These are phyloP conservation scores for Polymyxa betae DNA, from an alignment of 208 protist genomes.

Conservation along the genomic window DNA sequence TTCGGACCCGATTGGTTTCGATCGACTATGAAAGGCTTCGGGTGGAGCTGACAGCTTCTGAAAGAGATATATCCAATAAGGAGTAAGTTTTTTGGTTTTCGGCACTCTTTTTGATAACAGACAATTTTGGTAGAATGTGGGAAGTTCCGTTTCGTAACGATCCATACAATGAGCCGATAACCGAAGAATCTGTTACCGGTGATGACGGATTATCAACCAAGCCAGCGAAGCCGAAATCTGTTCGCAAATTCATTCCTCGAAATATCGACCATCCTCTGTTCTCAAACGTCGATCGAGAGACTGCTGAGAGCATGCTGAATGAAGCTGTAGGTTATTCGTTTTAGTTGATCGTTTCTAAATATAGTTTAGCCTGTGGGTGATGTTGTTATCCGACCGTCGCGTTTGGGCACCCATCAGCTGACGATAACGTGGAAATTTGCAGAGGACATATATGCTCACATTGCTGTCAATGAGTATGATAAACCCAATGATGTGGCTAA, in stretches of 20 bases:
- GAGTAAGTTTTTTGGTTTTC: not conserved
- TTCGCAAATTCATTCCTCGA: conserved; percentile 27
- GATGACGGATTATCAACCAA: not conserved
- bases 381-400: conserved; percentile 39
- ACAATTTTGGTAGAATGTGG: not conserved
- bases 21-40: not conserved
- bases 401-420: not conserved
- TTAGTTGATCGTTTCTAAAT: not conserved
- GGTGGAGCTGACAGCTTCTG: conserved; percentile 3
- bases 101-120: not conserved
- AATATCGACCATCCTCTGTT: conserved; percentile 52
- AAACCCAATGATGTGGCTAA: conserved; percentile 9
- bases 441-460: conserved; percentile 1
- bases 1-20: not conserved
- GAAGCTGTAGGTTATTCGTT: not conserved
- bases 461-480: conserved; percentile 21
- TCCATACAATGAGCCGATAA: not conserved
- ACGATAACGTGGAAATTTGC: conserved; percentile 40
- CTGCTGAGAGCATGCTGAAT: conserved; percentile 18
- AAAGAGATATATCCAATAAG: not conserved
- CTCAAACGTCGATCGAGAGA: conserved; percentile 39
- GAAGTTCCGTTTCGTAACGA: not conserved
- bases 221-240: not conserved
- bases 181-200: not conserved
- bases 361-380: conserved; percentile 12